Percentiles rank a stretch among this genome's conserved stretches.
phyloP scores from a whole-genome alignment of 352 stramenopile genomes.

The Globisporangium yorkense region DNA sequence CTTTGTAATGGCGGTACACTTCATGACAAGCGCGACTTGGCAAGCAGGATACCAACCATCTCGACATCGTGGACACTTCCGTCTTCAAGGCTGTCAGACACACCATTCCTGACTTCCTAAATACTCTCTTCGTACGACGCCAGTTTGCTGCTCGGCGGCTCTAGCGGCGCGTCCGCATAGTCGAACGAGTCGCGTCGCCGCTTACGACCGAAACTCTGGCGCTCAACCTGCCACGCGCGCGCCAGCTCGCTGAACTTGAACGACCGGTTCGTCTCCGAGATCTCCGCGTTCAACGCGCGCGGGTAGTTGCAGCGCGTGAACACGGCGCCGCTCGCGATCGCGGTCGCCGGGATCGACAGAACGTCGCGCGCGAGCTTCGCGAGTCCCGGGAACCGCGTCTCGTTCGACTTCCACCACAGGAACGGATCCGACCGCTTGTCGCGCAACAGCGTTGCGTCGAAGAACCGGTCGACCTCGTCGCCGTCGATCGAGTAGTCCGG shows the following conservation, averaged over 20 bases:
- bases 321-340: slow-evolving; percentile 57
- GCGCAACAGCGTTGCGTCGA: slow-evolving; percentile 70
- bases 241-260: slow-evolving; percentile 75
- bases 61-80: no score
- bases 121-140: slow-evolving; percentile 86
- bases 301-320: slow-evolving; percentile 66
- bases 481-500: slow-evolving; percentile 72
- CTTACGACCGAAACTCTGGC: slow-evolving; percentile 69
- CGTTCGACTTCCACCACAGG: slow-evolving; percentile 82
- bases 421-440: slow-evolving; percentile 79
- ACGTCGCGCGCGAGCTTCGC: slow-evolving; percentile 73
- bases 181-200: slow-evolving; percentile 74
- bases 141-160: slow-evolving; percentile 46
- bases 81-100: not conserved
- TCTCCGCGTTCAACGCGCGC: slow-evolving; percentile 45
- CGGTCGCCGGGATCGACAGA: slow-evolving; percentile 64
- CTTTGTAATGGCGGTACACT: no score
- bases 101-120: slow-evolving; percentile 25
- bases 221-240: slow-evolving; percentile 74
- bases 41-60: no score
- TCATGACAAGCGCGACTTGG: no score
- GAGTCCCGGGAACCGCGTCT: slow-evolving; percentile 63
- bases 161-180: slow-evolving; percentile 53
- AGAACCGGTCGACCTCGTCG: slow-evolving; percentile 79
- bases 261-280: slow-evolving; percentile 60